phyloP scores from a whole-genome alignment of 768 basidiomycete genomes.

The Agaricus subrufescens region DNA sequence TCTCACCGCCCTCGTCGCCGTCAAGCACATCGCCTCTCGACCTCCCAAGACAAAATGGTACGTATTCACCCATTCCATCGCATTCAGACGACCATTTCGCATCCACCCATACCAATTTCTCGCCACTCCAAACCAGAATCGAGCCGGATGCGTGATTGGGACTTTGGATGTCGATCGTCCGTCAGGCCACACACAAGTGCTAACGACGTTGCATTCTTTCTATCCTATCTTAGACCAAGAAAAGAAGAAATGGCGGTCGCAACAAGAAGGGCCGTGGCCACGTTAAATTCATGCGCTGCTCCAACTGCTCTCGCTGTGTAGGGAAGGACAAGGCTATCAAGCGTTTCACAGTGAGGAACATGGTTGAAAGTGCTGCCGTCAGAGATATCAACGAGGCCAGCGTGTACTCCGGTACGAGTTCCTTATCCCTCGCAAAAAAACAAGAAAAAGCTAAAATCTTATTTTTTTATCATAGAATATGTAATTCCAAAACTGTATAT shows the following conservation, averaged over 20 bases:
- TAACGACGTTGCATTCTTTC: neutral
- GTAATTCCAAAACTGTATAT: slow-evolving; percentile 95
- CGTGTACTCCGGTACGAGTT: slow-evolving; percentile 76
- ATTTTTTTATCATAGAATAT: slow-evolving; percentile 60
- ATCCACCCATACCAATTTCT: slow-evolving; percentile 6
- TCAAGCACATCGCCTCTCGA: slow-evolving; percentile 34
- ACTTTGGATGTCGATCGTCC: slow-evolving; percentile 28
- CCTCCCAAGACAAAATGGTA: slow-evolving; percentile 38
- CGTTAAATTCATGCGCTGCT: slow-evolving; percentile 92
- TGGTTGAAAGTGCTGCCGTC: slow-evolving; percentile 98
- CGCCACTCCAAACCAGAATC: slow-evolving; percentile 18
- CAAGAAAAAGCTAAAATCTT: neutral
- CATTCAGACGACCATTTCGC: neutral
- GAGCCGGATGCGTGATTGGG: slow-evolving; percentile 31
- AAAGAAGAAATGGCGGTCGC: slow-evolving; percentile 98
- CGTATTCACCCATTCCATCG: slow-evolving; percentile 19
- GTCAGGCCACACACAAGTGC: neutral
- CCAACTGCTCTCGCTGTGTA: slow-evolving; percentile 98
- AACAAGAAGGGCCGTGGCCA: slow-evolving; percentile 99
- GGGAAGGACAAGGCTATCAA: slow-evolving; percentile 99
- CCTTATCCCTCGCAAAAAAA: neutral
- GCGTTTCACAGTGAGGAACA: slow-evolving; percentile 98
- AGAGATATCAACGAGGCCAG: slow-evolving; percentile 96
- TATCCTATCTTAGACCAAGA: slow-evolving; percentile 72
- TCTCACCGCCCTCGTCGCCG: slow-evolving; percentile 24